Evolutionary conservation across 768 basidiomycete genomes (phyloP), one percentile per base, ranked within the genome.

Genomic region (Rhodosporidiobolus odoratus): DNA sequence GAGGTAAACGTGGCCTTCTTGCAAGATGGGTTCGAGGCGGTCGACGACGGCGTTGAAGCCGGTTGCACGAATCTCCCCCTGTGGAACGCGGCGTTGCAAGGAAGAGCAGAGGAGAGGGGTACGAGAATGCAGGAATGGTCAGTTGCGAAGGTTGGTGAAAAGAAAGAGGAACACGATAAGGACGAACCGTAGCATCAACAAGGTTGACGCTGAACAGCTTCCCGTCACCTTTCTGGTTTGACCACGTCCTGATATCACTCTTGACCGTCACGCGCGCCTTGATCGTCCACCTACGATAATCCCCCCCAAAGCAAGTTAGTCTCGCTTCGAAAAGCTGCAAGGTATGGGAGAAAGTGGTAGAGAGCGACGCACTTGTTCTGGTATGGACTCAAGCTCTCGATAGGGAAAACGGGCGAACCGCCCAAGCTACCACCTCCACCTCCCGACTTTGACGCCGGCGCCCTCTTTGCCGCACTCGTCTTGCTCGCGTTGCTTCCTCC

Each of bases 301-400:
- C 48, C 48, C 23, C 13, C 23, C 23, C 48, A 25, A 50, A 9
- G 48, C 27, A 13, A 37, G 43, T 58, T 47, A 47, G 35, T 32
- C 45, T 30, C 34, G 34, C 27, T n/a, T 13, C 48, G 48, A 50
- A n/a, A 9, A 13, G 48, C 21, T 9, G 25, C 19, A 50, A 13
- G 48, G 25, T 16, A 13, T 10, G 27, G 15, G 48, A 25, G 25
- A 25, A 50, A 25, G 48, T 16, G 25, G 48, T 13, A 50, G 27
- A 41, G 37, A 7, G 41, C 2, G 23, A 76, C 81, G 73, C 69
- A 82, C 80, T 91, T 91, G 82, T 95, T 97, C 80, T 96, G 92
- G 76, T 97, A 98, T 15, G 95, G 95, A 77, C 90, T 93, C 54
- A 98, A 85, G 9, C 88, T 89, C 78, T 96, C 95, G 73, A 99